Percentiles rank a stretch among this genome's conserved stretches.
These are phyloP conservation scores for Chalciporus pseudorubinellus DNA, from an alignment of 768 basidiomycete genomes.

Conservation along the genomic window DNA sequence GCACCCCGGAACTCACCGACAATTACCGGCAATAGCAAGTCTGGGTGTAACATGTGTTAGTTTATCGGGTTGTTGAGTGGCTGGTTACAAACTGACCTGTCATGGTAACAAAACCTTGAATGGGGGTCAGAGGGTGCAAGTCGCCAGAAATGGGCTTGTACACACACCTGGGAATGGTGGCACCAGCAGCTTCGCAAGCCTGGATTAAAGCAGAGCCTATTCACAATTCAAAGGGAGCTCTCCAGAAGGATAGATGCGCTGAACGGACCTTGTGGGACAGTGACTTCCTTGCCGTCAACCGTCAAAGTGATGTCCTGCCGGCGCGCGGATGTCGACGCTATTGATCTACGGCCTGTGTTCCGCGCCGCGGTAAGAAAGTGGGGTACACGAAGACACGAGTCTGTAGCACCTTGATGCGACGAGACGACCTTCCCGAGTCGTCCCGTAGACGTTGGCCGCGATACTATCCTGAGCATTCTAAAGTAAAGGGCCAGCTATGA, in stretches of 20 bases:
- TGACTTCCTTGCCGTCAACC: conserved; percentile 96
- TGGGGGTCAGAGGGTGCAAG: conserved; percentile 14
- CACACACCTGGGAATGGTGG: conserved; percentile 71
- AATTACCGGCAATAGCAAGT: conserved; percentile 96
- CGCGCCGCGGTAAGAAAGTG: conserved; percentile 1
- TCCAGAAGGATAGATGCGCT: background rate
- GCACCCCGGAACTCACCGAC: conserved; percentile 58
- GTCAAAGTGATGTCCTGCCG: conserved; percentile 87
- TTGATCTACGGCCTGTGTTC: conserved; percentile 51
- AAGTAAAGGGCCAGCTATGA: conserved; percentile 16
- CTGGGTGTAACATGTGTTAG: conserved; percentile 40
- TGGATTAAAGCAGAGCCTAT: conserved; percentile 93
- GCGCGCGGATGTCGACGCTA: conserved; percentile 63
- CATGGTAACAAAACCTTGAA: conserved; percentile 80
- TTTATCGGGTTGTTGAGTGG: background rate
- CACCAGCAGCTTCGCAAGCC: conserved; percentile 89
- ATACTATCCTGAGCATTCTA: conserved; percentile 68
- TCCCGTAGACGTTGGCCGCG: conserved; percentile 64
- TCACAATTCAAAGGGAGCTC: conserved; percentile 9
- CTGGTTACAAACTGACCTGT: conserved; percentile 48
- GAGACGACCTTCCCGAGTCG: conserved; percentile 64
- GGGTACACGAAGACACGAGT: background rate
- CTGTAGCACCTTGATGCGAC: conserved; percentile 33
- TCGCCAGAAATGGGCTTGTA: background rate
- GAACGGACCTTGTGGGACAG: conserved; percentile 86